phyloP scores from a whole-genome alignment of 768 basidiomycete genomes.

The Coprinopsis marcescibilis region DNA sequence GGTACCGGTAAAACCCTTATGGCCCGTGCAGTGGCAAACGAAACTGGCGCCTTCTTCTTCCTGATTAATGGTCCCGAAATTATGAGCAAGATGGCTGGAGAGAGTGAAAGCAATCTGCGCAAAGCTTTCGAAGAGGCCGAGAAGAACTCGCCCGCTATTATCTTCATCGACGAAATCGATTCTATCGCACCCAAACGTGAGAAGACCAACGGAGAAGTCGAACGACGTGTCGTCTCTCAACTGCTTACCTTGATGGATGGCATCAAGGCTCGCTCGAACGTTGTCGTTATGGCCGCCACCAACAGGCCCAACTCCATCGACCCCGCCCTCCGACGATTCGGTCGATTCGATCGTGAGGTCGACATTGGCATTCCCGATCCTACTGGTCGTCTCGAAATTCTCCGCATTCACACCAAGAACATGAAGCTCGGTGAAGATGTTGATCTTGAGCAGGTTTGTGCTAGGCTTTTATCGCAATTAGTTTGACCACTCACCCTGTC shows the following conservation, averaged over 20 bases:
- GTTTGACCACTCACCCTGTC: not conserved
- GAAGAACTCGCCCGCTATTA: slow-evolving; percentile 99
- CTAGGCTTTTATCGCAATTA: slow-evolving; percentile 9
- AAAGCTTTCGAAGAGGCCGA: slow-evolving; percentile 99
- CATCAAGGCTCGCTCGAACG: slow-evolving; percentile 96
- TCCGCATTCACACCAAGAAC: slow-evolving; percentile 99
- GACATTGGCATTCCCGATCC: slow-evolving; percentile 99
- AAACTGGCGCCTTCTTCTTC: slow-evolving; percentile 99
- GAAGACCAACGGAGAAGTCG: slow-evolving; percentile 99
- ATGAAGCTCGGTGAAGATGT: slow-evolving; percentile 98
- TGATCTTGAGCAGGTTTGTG: slow-evolving; percentile 87
- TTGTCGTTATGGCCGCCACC: slow-evolving; percentile 99
- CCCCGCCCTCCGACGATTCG: slow-evolving; percentile 96
- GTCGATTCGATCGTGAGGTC: slow-evolving; percentile 98
- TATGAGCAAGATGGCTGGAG: slow-evolving; percentile 99
- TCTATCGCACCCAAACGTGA: slow-evolving; percentile 99
- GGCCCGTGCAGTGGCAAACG: slow-evolving; percentile 99
- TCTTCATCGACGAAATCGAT: slow-evolving; percentile 99
- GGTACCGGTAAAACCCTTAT: slow-evolving; percentile 99
- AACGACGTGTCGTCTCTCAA: slow-evolving; percentile 98
- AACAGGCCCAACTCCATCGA: slow-evolving; percentile 99
- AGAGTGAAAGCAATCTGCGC: slow-evolving; percentile 93
- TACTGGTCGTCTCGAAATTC: slow-evolving; percentile 96
- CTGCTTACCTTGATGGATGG: slow-evolving; percentile 99
- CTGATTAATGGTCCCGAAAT: slow-evolving; percentile 99